Evolutionary conservation across 2,329 filamentous ascomycete species (phyloP), one percentile per base, ranked within the genome.

Genomic region (Graphiopsis chlorocephala): DNA sequence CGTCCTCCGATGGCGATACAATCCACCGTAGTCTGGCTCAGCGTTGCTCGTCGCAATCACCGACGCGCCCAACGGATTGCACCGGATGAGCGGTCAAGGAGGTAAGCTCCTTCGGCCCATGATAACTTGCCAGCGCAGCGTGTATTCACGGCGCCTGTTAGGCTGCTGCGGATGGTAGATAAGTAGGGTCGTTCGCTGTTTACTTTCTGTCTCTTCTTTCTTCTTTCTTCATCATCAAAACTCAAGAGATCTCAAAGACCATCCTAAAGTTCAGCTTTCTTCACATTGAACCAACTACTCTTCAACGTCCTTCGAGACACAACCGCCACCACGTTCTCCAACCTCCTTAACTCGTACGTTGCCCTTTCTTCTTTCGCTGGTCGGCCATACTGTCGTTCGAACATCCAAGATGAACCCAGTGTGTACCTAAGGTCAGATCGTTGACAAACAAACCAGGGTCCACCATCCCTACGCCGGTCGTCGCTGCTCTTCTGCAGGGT

Each of bases 391-490:
- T 20, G 28, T 61, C 11, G 23, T 63, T 20, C 6, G 38, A n/a
- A 45, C 8, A 11, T 7, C 12, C 33, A 29, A 10, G n/a, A 17
- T 25, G 17, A 1, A 17, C 20, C 7, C 17, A 12, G 28, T 15
- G 20, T 23, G 15, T n/a, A 12, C 10, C 26, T 4, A 25, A 23
- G 11, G 12, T 14, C 17, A 38, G 7, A 20, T 29, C 12, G 7
- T 28, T 64, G 23, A 64, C 52, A 25, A 25, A 33, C 12, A 60
- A 1, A 38, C 26, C 78, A 97, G 93, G 80, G 86, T 89, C 81
- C 93, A 97, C 84, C 90, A 97, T 88, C 91, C 93, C 85, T 96
- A 93, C 89, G 93, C 94, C 86, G 90, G 88, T 90, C 92, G 92
- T 87, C 93, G 92, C 86, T 92, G 92, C 87, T 89, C 62, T 38